These are phyloP conservation scores for Penicillium herquei DNA, from an alignment of 495 filamentous ascomycete genomes.

Conservation along the genomic window DNA sequence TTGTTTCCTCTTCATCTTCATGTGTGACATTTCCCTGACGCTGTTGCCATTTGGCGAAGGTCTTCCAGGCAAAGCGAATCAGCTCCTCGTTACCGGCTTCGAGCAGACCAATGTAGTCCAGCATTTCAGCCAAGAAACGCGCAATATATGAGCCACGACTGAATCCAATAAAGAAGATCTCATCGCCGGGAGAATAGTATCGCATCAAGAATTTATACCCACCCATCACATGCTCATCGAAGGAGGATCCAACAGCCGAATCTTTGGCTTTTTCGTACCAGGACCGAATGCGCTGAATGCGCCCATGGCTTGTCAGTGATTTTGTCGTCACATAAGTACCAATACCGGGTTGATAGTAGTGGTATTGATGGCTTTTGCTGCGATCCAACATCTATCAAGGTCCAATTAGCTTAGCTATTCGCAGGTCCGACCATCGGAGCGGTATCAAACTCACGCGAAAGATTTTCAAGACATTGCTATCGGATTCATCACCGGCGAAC, in stretches of 20 bases:
- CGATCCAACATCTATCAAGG: conserved; percentile 54
- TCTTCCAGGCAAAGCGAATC: conserved; percentile 83
- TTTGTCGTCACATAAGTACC: conserved; percentile 76
- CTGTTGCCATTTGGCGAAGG: conserved; percentile 81
- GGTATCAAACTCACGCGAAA: conserved; percentile 49
- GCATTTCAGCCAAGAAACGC: conserved; percentile 82
- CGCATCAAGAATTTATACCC: conserved; percentile 89
- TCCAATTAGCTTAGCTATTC: neutral
- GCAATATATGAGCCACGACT: conserved; percentile 85
- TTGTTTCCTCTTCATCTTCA: conserved; percentile 57
- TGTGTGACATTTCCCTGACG: conserved; percentile 52
- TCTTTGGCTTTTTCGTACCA: conserved; percentile 84
- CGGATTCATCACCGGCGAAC: conserved; percentile 74
- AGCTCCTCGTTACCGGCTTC: conserved; percentile 86
- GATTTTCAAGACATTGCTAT: conserved; percentile 90
- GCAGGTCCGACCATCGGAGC: neutral
- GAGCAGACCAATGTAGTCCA: conserved; percentile 77
- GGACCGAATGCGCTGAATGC: conserved; percentile 62
- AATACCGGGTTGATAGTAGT: conserved; percentile 64
- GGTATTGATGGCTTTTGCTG: conserved; percentile 46
- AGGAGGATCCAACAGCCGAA: conserved; percentile 78
- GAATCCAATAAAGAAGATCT: conserved; percentile 83
- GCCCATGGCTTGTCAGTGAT: conserved; percentile 63
- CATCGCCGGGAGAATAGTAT: conserved; percentile 75
- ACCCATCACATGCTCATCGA: conserved; percentile 79